These are phyloP conservation scores for Candida argentea DNA, from an alignment of 805 yeast species.

Conservation along the genomic window DNA sequence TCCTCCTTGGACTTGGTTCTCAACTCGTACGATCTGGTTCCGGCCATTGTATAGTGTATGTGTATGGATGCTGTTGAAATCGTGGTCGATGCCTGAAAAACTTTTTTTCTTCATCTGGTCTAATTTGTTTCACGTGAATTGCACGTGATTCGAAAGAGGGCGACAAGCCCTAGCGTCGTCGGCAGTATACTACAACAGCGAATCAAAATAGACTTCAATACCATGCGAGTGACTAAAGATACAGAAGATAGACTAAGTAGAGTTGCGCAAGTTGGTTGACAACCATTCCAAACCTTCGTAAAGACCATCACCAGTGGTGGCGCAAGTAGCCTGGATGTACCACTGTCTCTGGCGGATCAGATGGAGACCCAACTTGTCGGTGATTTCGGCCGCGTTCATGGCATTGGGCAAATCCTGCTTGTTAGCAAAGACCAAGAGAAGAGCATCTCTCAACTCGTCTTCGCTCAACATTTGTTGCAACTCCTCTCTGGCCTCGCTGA, in stretches of 20 bases:
- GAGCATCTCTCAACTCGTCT: constrained; percentile 33
- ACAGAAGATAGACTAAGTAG: no score
- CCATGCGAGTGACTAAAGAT: no score
- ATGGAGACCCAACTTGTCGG: constrained; percentile 39
- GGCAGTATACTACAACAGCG: no score
- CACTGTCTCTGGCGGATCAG: constrained; percentile 98
- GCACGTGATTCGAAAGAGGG: no score
- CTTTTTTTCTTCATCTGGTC: no score
- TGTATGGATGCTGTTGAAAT: no score
- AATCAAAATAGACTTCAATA: no score
- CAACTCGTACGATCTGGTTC: constrained; percentile 91
- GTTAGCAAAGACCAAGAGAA: constrained; percentile 31
- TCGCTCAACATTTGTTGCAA: constrained; percentile 35
- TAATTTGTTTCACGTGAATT: no score
- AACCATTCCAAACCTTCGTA: constrained; percentile 31
- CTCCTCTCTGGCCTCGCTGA: constrained; percentile 33
- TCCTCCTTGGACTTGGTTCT: constrained; percentile 95
- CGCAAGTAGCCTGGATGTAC: constrained; percentile 98
- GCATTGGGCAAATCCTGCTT: constrained; percentile 36
- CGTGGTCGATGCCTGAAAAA: no score
- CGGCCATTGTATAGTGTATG: constrained; percentile 56
- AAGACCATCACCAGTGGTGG: constrained; percentile 65
- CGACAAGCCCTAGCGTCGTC: no score
- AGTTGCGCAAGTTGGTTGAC: constrained; percentile 22
- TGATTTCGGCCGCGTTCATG: constrained; percentile 35